phyloP scores from a whole-genome alignment of 23 red algal species.

The Chondrus crispus region DNA sequence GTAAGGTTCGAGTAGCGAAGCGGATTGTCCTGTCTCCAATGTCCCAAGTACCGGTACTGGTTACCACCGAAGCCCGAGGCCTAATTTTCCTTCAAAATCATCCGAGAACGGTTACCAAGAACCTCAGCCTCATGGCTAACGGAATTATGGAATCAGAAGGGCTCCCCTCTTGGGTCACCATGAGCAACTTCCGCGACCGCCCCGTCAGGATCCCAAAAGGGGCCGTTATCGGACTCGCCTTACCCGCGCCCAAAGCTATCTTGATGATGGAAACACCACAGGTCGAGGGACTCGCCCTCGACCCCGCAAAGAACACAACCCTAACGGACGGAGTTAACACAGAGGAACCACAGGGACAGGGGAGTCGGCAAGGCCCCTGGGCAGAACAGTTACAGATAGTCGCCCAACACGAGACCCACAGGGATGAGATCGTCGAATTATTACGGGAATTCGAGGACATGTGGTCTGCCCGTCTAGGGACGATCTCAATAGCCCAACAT shows the following conservation, averaged over 20 bases:
- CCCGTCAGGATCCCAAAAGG: background rate
- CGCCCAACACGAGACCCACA: background rate
- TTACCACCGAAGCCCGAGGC: background rate
- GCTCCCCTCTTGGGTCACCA: background rate
- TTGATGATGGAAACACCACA: too few species aligned
- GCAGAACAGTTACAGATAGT: background rate
- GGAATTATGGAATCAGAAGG: background rate
- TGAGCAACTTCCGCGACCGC: background rate
- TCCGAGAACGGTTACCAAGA: background rate
- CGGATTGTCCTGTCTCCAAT: constrained; percentile 4
- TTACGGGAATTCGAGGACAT: background rate
- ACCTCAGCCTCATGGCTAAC: constrained; percentile 10
- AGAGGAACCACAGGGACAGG: too few species aligned
- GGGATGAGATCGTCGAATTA: background rate
- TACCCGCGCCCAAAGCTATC: constrained; percentile 7
- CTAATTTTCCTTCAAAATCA: background rate
- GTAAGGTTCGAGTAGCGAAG: background rate
- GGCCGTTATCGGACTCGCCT: background rate
- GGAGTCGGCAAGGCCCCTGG: too few species aligned
- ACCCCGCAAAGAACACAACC: too few species aligned
- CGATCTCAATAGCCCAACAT: background rate
- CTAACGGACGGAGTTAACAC: too few species aligned
- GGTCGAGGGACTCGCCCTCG: too few species aligned
- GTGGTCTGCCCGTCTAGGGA: background rate
- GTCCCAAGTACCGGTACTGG: background rate